phyloP scores from a whole-genome alignment of 768 basidiomycete genomes.

The Termitomyces sp. region DNA sequence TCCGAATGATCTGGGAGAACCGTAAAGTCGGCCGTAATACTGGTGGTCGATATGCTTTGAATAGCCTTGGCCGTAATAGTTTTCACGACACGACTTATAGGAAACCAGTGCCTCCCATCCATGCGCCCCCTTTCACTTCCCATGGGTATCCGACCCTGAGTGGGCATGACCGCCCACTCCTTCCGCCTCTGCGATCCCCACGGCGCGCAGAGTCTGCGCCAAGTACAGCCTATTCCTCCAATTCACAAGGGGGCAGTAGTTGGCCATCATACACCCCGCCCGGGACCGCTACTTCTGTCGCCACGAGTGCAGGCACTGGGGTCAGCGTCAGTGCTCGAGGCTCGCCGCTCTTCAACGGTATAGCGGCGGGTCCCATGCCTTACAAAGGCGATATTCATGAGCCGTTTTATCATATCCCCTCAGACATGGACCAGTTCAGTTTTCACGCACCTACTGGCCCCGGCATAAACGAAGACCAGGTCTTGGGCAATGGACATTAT shows the following conservation, averaged over 20 bases:
- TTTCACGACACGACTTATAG: conserved; percentile 16
- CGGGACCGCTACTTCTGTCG: conserved; percentile 50
- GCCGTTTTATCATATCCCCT: conserved; percentile 38
- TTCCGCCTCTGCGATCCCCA: conserved; percentile 45
- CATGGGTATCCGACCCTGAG: conserved; percentile 21
- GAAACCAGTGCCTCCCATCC: conserved; percentile 18
- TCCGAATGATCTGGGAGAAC: conserved; percentile 53
- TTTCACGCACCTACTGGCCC: conserved; percentile 39
- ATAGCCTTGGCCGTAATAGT: conserved; percentile 5
- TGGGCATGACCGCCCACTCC: conserved; percentile 40
- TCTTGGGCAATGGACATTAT: conserved; percentile 27
- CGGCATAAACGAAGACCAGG: conserved; percentile 28
- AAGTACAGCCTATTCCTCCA: conserved; percentile 46
- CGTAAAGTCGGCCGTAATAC: conserved; percentile 31
- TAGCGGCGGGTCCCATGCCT: conserved; percentile 24
- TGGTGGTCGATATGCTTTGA: conserved; percentile 8
- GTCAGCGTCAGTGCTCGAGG: conserved; percentile 39
- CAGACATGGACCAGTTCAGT: conserved; percentile 52
- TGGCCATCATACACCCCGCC: conserved; percentile 69
- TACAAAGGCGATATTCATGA: conserved; percentile 39
- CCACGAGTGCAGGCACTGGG: conserved; percentile 43
- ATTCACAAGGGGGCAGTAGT: conserved; percentile 45
- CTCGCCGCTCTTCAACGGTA: conserved; percentile 41
- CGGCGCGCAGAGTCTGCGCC: conserved; percentile 52
- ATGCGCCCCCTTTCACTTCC: conserved; percentile 19